Evolutionary conservation across 2,329 filamentous ascomycete genomes (phyloP).

Genomic region (Tolypocladium ophioglossoides): DNA sequence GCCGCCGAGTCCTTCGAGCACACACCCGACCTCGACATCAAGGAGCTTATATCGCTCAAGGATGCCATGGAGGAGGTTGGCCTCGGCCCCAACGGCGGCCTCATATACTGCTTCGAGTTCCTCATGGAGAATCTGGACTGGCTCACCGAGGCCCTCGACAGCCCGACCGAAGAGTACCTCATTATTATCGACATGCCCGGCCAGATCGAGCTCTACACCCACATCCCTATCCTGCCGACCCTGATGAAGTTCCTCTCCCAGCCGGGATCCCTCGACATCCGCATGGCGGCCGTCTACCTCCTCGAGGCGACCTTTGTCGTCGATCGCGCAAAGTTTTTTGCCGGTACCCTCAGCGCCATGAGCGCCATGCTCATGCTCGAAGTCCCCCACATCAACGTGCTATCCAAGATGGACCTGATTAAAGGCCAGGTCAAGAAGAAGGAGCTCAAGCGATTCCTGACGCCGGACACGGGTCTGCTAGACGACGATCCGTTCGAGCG

Average conservation of each 20-base stretch:
- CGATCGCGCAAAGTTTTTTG: slow-evolving; percentile 94
- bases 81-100: slow-evolving; percentile 80
- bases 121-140: slow-evolving; percentile 92
- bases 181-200: slow-evolving; percentile 99
- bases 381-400: slow-evolving; percentile 88
- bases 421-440: slow-evolving; percentile 80
- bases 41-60: slow-evolving; percentile 83
- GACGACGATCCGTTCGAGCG: slow-evolving; percentile 63
- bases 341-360: slow-evolving; percentile 92
- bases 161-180: slow-evolving; percentile 85
- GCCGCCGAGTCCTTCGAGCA: slow-evolving; percentile 90
- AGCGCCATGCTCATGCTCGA: slow-evolving; percentile 98
- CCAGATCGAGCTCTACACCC: slow-evolving; percentile 97
- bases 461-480: slow-evolving; percentile 72
- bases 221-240: slow-evolving; percentile 82
- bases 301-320: slow-evolving; percentile 93
- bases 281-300: slow-evolving; percentile 86
- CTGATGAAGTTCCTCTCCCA: slow-evolving; percentile 74
- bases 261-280: slow-evolving; percentile 73
- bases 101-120: slow-evolving; percentile 96
- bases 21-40: slow-evolving; percentile 87
- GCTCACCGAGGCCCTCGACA: slow-evolving; percentile 73
- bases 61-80: slow-evolving; percentile 96
- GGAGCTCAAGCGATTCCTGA: slow-evolving; percentile 82
- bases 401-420: slow-evolving; percentile 96